phyloP scores from a whole-genome alignment of 768 basidiomycete species.

The Rhizopogon roseolus region DNA sequence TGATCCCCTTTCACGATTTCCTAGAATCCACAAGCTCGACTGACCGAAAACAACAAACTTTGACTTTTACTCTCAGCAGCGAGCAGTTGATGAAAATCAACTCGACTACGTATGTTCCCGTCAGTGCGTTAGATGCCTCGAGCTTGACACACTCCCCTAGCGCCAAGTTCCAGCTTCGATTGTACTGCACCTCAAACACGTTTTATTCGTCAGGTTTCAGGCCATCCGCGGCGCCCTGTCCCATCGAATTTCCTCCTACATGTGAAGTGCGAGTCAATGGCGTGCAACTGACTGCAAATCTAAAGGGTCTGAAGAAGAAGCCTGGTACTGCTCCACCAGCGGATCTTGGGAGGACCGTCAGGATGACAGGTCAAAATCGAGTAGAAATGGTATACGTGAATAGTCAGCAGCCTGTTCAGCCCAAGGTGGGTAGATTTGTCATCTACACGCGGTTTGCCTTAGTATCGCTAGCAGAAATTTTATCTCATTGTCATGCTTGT shows the following conservation, averaged over 20 bases:
- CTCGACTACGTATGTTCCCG: conserved; percentile 43
- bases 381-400: conserved; percentile 91
- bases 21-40: conserved; percentile 74
- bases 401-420: conserved; percentile 69
- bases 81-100: conserved; percentile 63
- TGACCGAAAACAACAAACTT: conserved; percentile 63
- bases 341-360: conserved; percentile 45
- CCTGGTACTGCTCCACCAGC: conserved; percentile 92
- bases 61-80: conserved; percentile 59
- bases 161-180: conserved; percentile 70
- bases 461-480: conserved; percentile 57
- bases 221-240: conserved; percentile 50
- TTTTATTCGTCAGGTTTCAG: conserved; percentile 62
- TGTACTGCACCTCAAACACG: conserved; percentile 85
- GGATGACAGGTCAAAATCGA: conserved; percentile 48
- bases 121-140: background rate
- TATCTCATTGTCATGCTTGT: conserved; percentile 84
- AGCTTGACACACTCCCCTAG: conserved; percentile 28
- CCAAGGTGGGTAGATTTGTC: conserved; percentile 49
- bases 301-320: conserved; percentile 93
- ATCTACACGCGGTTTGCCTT: background rate
- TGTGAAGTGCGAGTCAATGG: conserved; percentile 89
- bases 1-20: conserved; percentile 2
- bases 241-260: conserved; percentile 86
- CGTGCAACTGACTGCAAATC: conserved; percentile 60